phyloP scores from a whole-genome alignment of 768 basidiomycete species.

The Dictyophora rubrovolvata region DNA sequence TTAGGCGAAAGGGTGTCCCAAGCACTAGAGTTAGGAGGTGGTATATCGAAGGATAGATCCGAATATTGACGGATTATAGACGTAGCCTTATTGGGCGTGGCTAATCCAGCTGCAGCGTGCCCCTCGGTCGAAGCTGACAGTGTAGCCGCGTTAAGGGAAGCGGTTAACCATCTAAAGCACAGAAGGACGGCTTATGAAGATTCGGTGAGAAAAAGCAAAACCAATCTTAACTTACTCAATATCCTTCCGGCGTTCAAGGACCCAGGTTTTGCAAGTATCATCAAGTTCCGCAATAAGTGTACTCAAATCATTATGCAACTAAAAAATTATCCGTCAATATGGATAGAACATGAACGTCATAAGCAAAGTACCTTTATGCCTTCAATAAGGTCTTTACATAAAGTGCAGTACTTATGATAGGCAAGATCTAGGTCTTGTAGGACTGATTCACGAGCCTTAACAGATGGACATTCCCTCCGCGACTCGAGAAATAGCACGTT shows the following conservation, averaged over 20 bases:
- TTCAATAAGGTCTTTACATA: constrained; percentile 76
- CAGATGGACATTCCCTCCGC: constrained; percentile 62
- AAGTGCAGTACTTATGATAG: constrained; percentile 81
- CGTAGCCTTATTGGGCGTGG: not conserved
- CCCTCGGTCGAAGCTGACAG: constrained; percentile 18
- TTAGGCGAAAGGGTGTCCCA: not conserved
- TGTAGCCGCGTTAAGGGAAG: constrained; percentile 29
- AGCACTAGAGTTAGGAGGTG: not conserved
- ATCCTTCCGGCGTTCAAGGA: constrained; percentile 58
- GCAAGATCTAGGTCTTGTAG: constrained; percentile 78
- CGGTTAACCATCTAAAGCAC: constrained; percentile 7
- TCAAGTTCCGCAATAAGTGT: constrained; percentile 65
- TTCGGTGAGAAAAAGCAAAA: not conserved
- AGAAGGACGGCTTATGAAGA: constrained; percentile 3
- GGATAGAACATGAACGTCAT: not conserved
- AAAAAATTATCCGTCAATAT: not conserved
- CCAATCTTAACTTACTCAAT: constrained; percentile 44
- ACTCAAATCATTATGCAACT: constrained; percentile 89
- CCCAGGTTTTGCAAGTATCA: constrained; percentile 68
- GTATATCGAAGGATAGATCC: not conserved
- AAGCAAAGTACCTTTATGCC: constrained; percentile 56
- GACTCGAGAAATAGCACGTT: constrained; percentile 70
- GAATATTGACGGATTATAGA: not conserved
- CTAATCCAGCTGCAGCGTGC: not conserved
- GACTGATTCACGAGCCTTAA: constrained; percentile 73